Conservation (phyloP, 2,329 filamentous ascomycete genomes). For the Sporothrix curviconia region DNA sequence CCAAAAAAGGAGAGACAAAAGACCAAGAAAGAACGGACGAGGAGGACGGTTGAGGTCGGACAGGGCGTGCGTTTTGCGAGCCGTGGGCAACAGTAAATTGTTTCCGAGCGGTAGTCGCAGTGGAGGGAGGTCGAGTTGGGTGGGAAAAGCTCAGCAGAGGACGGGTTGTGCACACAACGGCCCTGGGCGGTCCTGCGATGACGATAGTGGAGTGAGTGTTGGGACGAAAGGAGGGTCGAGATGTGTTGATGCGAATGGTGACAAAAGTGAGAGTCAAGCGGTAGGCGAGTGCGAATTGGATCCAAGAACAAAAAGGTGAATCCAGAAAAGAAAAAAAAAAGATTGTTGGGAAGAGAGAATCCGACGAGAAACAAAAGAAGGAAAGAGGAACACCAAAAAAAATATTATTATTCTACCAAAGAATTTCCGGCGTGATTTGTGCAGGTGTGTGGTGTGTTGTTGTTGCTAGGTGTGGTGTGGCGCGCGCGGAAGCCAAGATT, state of each 20-base stretch:
- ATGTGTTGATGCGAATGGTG: too few relatives aligned
- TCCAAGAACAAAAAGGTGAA: background rate
- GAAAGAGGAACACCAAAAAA: conserved; percentile 6
- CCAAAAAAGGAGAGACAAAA: background rate
- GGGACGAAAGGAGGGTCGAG: too few relatives aligned
- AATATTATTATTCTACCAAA: conserved; percentile 12
- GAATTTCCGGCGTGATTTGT: conserved; percentile 15
- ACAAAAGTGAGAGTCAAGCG: background rate
- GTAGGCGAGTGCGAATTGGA: background rate
- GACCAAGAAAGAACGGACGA: too few relatives aligned
- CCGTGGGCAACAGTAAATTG: background rate
- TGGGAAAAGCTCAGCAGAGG: too few relatives aligned
- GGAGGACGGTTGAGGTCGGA: background rate
- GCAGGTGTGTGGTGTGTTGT: conserved; percentile 7
- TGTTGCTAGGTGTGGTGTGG: conserved; percentile 12
- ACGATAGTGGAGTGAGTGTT: too few relatives aligned
- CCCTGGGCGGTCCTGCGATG: too few relatives aligned
- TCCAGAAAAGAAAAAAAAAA: background rate
- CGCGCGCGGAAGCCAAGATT: conserved; percentile 6
- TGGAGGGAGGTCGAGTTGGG: background rate
- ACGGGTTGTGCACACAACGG: too few relatives aligned
- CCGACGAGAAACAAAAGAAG: background rate
- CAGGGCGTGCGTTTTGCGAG: background rate
- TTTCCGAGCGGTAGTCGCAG: background rate
- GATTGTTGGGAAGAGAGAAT: background rate